Percentiles rank a stretch among this genome's conserved stretches.
Conservation (phyloP, 257 asterid genomes). For the Capsicum chinense region DNA sequence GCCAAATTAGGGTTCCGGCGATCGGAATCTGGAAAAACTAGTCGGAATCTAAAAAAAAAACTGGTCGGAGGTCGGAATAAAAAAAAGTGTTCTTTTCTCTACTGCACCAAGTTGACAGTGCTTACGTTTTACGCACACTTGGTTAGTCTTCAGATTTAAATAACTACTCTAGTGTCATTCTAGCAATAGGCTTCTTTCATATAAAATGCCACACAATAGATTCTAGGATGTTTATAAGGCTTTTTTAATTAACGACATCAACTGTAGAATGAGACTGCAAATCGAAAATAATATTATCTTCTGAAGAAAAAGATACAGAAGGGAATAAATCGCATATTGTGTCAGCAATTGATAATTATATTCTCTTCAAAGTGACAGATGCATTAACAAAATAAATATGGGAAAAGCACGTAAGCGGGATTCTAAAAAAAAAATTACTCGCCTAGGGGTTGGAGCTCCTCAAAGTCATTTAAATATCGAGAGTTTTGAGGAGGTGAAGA, state of each 20-base stretch:
- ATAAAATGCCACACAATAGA: not conserved
- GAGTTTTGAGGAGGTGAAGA: conserved; percentile 68
- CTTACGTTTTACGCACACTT: not conserved
- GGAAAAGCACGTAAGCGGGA: not conserved
- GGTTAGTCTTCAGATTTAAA: conserved; percentile 11
- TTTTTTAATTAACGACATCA: not conserved
- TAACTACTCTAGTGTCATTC: not conserved
- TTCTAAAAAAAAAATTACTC: conserved; percentile 29
- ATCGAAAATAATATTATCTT: too few relatives aligned
- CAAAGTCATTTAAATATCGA: conserved; percentile 86
- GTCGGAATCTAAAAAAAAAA: too few relatives aligned
- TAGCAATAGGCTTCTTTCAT: not conserved
- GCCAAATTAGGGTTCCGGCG: too few relatives aligned
- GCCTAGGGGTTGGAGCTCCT: conserved; percentile 97
- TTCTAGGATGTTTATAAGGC: conserved; percentile 9
- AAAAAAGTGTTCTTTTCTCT: not conserved
- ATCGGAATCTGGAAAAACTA: too few relatives aligned
- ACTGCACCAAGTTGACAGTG: conserved; percentile 3
- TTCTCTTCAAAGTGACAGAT: too few relatives aligned
- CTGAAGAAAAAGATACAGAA: too few relatives aligned
- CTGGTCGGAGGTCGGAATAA: too few relatives aligned
- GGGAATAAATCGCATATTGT: too few relatives aligned
- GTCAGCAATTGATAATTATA: too few relatives aligned
- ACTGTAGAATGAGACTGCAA: conserved; percentile 24
- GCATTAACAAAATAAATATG: not conserved